These are phyloP conservation scores for Ophiostoma sp. DNA, from an alignment of 2,329 filamentous ascomycete genomes.

Conservation along the genomic window DNA sequence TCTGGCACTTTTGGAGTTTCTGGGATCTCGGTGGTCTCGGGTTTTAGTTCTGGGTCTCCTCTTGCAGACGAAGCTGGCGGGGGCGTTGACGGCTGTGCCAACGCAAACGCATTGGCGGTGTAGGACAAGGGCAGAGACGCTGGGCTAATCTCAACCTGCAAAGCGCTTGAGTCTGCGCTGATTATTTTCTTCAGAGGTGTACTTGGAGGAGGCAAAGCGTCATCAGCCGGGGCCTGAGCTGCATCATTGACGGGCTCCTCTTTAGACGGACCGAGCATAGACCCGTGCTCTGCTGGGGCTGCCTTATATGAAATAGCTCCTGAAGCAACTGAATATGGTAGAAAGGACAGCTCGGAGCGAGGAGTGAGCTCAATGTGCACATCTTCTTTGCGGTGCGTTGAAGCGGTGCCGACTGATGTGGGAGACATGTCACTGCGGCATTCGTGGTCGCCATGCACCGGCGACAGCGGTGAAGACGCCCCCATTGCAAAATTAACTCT, in stretches of 20 bases:
- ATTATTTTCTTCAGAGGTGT: not conserved
- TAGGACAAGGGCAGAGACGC: not conserved
- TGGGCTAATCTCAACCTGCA: not conserved
- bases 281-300: not conserved
- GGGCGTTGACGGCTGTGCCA: not conserved
- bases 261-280: not conserved
- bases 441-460: not conserved
- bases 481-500: not conserved
- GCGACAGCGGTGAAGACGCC: not conserved
- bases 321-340: not conserved
- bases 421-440: not conserved
- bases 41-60: not conserved
- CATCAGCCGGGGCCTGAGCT: not conserved
- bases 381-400: not conserved
- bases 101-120: not conserved
- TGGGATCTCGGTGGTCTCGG: not conserved
- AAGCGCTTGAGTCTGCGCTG: not conserved
- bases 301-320: not conserved
- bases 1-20: not conserved
- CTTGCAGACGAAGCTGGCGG: not conserved
- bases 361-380: not conserved
- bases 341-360: not conserved
- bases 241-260: not conserved
- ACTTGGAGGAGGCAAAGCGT: not conserved
- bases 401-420: not conserved